Conservation (phyloP, 176 grass and related monocot genomes). For the Hyparrhenia diplandra region DNA sequence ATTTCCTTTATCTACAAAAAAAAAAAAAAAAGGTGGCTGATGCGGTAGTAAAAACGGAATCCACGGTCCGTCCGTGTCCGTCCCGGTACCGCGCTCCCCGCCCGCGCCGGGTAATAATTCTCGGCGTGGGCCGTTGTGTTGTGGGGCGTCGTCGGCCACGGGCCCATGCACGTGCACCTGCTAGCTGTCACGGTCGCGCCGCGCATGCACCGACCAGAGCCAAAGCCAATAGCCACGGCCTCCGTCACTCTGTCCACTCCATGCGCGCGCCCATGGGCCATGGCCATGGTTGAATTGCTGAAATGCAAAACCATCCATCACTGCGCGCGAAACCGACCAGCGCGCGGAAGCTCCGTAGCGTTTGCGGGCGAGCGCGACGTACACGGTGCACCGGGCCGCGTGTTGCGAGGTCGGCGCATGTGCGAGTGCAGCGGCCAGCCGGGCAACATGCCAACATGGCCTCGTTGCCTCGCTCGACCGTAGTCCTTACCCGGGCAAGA, state of each 20-base stretch:
- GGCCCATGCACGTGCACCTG: slow-evolving; percentile 15
- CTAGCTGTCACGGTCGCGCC: not conserved
- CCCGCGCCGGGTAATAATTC: not conserved
- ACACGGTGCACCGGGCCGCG: not conserved
- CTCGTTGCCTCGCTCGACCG: not conserved
- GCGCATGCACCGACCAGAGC: slow-evolving; percentile 18
- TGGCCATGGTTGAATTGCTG: no score
- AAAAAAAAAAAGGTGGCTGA: not conserved
- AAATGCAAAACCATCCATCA: no score
- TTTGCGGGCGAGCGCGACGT: not conserved
- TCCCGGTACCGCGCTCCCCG: not conserved
- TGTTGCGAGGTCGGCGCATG: not conserved
- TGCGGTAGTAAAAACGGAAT: not conserved
- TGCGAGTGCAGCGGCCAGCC: not conserved
- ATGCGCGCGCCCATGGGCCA: not conserved
- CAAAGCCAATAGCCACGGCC: not conserved
- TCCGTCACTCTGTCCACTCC: not conserved
- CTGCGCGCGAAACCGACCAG: no score
- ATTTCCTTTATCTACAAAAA: no score
- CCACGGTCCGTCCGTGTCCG: not conserved
- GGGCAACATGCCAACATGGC: not conserved
- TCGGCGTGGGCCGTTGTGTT: no score
- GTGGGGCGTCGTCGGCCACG: not conserved
- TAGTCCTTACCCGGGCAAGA: not conserved
- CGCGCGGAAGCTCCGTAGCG: not conserved